These are phyloP conservation scores for Xylaria sp. DNA, from an alignment of 2,329 filamentous ascomycete genomes.

Conservation along the genomic window DNA sequence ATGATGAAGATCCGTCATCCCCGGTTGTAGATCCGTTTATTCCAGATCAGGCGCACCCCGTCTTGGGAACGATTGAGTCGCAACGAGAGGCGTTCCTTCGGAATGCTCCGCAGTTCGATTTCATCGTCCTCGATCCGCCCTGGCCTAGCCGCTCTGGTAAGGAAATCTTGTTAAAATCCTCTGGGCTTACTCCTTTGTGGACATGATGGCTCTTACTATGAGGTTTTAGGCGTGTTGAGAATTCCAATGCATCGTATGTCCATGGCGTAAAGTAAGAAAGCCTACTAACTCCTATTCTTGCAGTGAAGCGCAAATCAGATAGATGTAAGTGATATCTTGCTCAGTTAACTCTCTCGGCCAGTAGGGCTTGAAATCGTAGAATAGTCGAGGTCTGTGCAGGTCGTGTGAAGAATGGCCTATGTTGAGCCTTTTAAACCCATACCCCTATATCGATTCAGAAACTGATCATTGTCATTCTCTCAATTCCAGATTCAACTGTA, in stretches of 20 bases:
- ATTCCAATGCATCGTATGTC: no score
- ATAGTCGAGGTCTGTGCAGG: no score
- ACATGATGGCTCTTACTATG: not conserved
- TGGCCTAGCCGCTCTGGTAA: constrained; percentile 67
- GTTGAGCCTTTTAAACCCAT: no score
- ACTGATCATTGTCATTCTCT: not conserved
- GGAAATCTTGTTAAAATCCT: not conserved
- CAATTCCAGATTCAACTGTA: constrained; percentile 34
- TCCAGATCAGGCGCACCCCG: constrained; percentile 40
- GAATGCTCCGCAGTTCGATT: constrained; percentile 52
- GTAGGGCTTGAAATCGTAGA: not conserved
- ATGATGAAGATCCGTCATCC: not conserved
- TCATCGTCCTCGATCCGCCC: constrained; percentile 70
- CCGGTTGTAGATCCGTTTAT: constrained; percentile 27
- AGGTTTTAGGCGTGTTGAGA: not conserved
- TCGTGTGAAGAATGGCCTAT: no score
- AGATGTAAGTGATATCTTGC: constrained; percentile 35
- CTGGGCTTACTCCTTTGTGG: not conserved
- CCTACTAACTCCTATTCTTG: not conserved
- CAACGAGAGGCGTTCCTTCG: constrained; percentile 38
- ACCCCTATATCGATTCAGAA: no score
- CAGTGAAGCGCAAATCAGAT: constrained; percentile 52
- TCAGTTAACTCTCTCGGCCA: not conserved
- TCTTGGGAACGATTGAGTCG: constrained; percentile 46
- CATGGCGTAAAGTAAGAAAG: not conserved